Percentiles rank a stretch among this genome's conserved stretches.
Conservation (phyloP, 2,329 filamentous ascomycete species). For the Exophiala lecanii-corni region DNA sequence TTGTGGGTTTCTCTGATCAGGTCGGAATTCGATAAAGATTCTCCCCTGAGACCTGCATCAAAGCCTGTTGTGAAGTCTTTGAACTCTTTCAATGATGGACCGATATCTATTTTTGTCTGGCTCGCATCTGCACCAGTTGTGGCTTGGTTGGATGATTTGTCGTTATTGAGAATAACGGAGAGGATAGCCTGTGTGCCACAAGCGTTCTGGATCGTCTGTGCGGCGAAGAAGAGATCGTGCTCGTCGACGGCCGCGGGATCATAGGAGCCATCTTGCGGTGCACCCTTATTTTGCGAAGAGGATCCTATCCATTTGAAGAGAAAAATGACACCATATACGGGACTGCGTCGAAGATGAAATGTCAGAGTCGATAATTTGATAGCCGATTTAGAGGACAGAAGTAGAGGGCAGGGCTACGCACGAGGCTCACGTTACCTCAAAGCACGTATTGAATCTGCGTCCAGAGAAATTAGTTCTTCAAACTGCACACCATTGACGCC, state of each 20-base stretch:
- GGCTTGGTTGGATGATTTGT: conserved; percentile 36
- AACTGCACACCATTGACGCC: conserved; percentile 94
- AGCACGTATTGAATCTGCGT: conserved; percentile 56
- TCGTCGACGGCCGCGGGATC: conserved; percentile 69
- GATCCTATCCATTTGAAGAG: conserved; percentile 76
- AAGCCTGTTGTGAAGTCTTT: conserved; percentile 84
- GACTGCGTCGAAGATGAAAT: conserved; percentile 41
- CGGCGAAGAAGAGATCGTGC: conserved; percentile 69
- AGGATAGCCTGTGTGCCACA: conserved; percentile 95
- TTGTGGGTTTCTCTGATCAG: conserved; percentile 79
- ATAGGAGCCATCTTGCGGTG: conserved; percentile 75
- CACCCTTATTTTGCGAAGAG: conserved; percentile 61
- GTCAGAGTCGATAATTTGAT: conserved; percentile 5
- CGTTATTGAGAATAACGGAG: conserved; percentile 84
- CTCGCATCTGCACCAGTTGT: conserved; percentile 22
- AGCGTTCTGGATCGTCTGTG: conserved; percentile 96
- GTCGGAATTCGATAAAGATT: conserved; percentile 66
- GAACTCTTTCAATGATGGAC: conserved; percentile 67
- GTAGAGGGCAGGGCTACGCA: conserved; percentile 6
- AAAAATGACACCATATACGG: conserved; percentile 94
- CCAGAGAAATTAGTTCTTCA: conserved; percentile 88
- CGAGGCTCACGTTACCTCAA: conserved; percentile 34
- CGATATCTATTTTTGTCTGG: conserved; percentile 58
- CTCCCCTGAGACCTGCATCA: conserved; percentile 68
- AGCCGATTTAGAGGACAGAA: background rate